A percentile compares a stretch with the other conserved stretches of the same genome.
These are phyloP conservation scores for Epichloe bromicola DNA, from an alignment of 2,329 filamentous ascomycete genomes.

Conservation along the genomic window DNA sequence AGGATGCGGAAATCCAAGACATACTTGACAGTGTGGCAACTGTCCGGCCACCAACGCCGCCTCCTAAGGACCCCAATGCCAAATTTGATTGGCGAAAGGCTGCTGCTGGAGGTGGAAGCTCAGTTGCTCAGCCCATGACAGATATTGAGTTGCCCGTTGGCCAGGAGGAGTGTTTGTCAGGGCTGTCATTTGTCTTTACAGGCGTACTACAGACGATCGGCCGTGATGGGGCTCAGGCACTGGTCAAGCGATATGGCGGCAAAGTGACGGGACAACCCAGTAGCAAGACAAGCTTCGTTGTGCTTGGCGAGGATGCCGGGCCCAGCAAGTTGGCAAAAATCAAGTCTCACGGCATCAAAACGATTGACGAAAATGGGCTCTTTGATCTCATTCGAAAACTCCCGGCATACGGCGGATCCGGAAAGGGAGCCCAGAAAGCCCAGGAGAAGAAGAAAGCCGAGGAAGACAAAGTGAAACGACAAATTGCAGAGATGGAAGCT, in stretches of 20 bases:
- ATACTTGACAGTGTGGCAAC: conserved; percentile 83
- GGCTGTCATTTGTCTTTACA: conserved; percentile 90
- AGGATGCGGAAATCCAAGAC: conserved; percentile 59
- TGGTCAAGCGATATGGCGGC: conserved; percentile 89
- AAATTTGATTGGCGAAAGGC: conserved; percentile 74
- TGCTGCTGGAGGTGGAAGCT: conserved; percentile 42
- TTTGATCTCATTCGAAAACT: conserved; percentile 72
- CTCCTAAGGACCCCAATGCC: conserved; percentile 50
- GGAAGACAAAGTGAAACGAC: conserved; percentile 65
- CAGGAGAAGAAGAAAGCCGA: conserved; percentile 77
- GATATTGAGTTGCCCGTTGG: conserved; percentile 66
- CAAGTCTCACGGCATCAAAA: conserved; percentile 64
- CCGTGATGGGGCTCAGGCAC: conserved; percentile 68
- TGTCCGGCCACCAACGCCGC: conserved; percentile 72
- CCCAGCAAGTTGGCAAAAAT: conserved; percentile 90
- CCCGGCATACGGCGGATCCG: conserved; percentile 75
- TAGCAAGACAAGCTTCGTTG: conserved; percentile 86
- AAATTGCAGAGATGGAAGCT: conserved; percentile 73
- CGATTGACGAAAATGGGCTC: conserved; percentile 85
- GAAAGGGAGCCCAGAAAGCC: conserved; percentile 75
- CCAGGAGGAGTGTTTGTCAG: conserved; percentile 77
- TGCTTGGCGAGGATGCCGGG: conserved; percentile 81
- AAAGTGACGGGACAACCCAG: conserved; percentile 80
- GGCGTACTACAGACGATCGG: conserved; percentile 70
- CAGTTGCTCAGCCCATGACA: conserved; percentile 47